A percentile compares a stretch with the other conserved stretches of the same genome.
Evolutionary conservation across 495 filamentous ascomycete species (phyloP).

Genomic region (Podospora conica): DNA sequence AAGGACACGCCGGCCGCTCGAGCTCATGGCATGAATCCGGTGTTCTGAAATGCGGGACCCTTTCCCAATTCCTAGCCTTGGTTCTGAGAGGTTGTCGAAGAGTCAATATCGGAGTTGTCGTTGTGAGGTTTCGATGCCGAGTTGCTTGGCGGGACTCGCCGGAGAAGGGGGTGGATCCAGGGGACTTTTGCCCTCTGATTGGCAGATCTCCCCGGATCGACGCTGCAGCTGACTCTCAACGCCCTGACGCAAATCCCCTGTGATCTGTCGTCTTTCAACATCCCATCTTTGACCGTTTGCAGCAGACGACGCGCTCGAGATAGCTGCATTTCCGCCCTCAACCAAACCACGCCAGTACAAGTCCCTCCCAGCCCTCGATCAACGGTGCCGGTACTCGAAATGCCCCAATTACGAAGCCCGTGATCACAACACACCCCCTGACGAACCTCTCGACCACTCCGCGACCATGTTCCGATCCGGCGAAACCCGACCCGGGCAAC

Average conservation of each 20-base stretch:
- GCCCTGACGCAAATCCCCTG: conserved; percentile 6
- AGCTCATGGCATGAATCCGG: too few species aligned
- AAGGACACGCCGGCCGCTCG: too few species aligned
- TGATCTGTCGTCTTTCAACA: conserved; percentile 6
- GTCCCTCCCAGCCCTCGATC: neutral
- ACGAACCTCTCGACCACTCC: neutral
- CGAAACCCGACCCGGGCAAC: conserved; percentile 11
- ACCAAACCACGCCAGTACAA: neutral
- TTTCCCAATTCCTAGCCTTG: too few species aligned
- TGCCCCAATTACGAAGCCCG: neutral
- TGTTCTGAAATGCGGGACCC: too few species aligned
- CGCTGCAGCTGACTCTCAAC: neutral
- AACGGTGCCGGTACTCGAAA: neutral
- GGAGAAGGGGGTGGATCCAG: neutral
- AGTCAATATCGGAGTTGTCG: neutral
- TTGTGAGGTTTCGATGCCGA: neutral
- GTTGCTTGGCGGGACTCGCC: too few species aligned
- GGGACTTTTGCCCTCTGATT: neutral
- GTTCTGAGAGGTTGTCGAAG: neutral
- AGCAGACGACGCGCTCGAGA: neutral
- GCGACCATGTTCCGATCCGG: conserved; percentile 13
- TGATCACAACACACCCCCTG: neutral
- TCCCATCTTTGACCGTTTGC: neutral
- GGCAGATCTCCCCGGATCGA: conserved; percentile 3
- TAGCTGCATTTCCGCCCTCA: neutral